These are phyloP conservation scores for Oxyria digyna DNA, from an alignment of 148 eudicot species.

Conservation along the genomic window DNA sequence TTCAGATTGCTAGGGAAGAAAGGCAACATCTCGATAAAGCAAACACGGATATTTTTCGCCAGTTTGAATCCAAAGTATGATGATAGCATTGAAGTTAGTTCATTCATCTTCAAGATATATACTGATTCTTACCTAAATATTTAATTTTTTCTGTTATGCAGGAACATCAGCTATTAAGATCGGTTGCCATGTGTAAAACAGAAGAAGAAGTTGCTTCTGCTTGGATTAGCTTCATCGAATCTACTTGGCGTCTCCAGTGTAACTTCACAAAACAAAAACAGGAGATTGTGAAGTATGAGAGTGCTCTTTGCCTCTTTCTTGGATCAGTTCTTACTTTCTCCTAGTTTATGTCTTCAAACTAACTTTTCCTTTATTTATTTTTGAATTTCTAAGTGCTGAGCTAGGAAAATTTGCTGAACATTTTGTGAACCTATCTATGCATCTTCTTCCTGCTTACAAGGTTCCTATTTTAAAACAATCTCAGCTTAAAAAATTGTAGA, in stretches of 20 bases:
- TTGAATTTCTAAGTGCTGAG: slow-evolving; percentile 36
- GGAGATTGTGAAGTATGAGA: slow-evolving; percentile 28
- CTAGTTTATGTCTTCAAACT: not conserved
- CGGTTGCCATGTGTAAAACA: slow-evolving; percentile 24
- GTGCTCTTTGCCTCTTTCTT: not conserved
- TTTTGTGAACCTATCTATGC: slow-evolving; percentile 29
- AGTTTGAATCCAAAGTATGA: slow-evolving; percentile 25
- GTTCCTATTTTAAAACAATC: slow-evolving; percentile 17
- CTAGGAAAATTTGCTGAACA: slow-evolving; percentile 27
- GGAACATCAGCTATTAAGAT: slow-evolving; percentile 37
- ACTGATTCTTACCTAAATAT: not conserved
- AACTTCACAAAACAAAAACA: slow-evolving; percentile 22
- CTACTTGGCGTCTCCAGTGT: slow-evolving; percentile 31
- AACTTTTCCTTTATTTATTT: not conserved
- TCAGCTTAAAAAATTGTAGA: not conserved
- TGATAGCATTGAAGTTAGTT: not conserved
- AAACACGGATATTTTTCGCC: slow-evolving; percentile 25
- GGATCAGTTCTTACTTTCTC: not conserved
- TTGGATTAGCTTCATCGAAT: slow-evolving; percentile 29
- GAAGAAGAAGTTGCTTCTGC: slow-evolving; percentile 26
- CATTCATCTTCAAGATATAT: not conserved
- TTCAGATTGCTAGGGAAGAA: slow-evolving; percentile 43
- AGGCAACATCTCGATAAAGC: slow-evolving; percentile 35
- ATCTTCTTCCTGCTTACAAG: slow-evolving; percentile 38
- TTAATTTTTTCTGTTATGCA: not conserved